These are phyloP conservation scores for Rhodotorula sp. DNA, from an alignment of 1,284 basidiomycete genomes.

Conservation along the genomic window DNA sequence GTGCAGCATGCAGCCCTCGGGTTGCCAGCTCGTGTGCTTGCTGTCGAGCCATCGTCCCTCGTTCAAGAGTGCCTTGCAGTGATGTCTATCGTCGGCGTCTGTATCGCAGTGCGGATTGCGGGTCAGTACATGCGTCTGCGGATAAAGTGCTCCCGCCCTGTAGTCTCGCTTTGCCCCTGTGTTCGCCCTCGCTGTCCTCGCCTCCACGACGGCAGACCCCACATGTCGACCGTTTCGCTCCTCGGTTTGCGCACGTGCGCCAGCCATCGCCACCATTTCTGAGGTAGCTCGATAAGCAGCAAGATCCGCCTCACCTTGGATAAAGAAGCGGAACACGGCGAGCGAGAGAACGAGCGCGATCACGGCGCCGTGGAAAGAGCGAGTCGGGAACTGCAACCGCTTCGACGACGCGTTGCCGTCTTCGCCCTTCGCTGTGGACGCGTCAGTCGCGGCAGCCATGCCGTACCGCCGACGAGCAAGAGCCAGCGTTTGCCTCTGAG, in stretches of 20 bases:
- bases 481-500: neutral
- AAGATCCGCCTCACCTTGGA: slow-evolving; percentile 21
- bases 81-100: slow-evolving; percentile 70
- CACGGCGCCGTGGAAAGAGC: slow-evolving; percentile 24
- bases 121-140: neutral
- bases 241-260: neutral
- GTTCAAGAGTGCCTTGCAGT: slow-evolving; percentile 67
- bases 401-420: slow-evolving; percentile 1
- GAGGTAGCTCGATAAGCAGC: too few relatives aligned
- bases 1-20: slow-evolving; percentile 75
- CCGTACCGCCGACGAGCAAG: neutral
- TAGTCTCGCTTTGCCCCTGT: neutral
- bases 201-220: neutral
- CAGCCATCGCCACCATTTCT: neutral
- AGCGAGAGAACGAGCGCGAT: slow-evolving; percentile 28
- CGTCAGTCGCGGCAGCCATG: neutral
- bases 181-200: neutral
- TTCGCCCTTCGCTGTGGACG: neutral
- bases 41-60: slow-evolving; percentile 74
- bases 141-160: neutral
- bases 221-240: neutral
- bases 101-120: neutral
- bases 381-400: slow-evolving; percentile 16
- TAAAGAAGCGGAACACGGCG: slow-evolving; percentile 32
- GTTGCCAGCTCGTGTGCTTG: slow-evolving; percentile 71